Conservation (phyloP, 2,329 filamentous ascomycete genomes). For the Ophiostoma fasciatum region DNA sequence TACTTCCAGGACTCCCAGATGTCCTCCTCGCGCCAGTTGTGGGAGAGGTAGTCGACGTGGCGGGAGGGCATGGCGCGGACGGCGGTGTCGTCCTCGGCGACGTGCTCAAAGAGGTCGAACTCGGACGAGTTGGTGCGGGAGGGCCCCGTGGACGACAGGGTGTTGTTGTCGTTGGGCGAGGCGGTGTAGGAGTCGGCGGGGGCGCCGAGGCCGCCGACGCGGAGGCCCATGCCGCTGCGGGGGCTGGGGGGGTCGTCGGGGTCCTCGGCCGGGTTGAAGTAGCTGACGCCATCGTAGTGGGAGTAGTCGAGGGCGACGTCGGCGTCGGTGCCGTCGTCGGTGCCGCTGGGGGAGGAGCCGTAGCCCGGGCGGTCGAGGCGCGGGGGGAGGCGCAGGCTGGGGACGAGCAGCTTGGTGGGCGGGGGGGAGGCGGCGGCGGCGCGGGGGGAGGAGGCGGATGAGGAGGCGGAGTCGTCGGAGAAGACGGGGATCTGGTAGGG, state of each 20-base stretch:
- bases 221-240: constrained; percentile 21
- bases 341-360: constrained; percentile 22
- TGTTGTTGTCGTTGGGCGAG: constrained; percentile 38
- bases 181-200: constrained; percentile 30
- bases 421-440: constrained; percentile 39
- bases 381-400: constrained; percentile 46
- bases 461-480: constrained; percentile 34
- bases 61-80: constrained; percentile 61
- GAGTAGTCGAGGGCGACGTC: constrained; percentile 15
- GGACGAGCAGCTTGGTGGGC: constrained; percentile 40
- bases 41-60: constrained; percentile 90
- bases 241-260: constrained; percentile 37
- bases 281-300: constrained; percentile 31
- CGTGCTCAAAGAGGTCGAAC: constrained; percentile 34
- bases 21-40: constrained; percentile 89
- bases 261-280: constrained; percentile 27
- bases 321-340: constrained; percentile 8
- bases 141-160: constrained; percentile 35
- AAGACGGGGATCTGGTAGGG: constrained; percentile 22
- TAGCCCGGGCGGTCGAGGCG: constrained; percentile 31
- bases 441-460: constrained; percentile 40
- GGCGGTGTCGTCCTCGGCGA: constrained; percentile 64
- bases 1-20: constrained; percentile 97
- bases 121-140: constrained; percentile 44
- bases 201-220: too few species aligned